phyloP scores from a whole-genome alignment of 331 rosid species.

The Erythrophleum ivorense region DNA sequence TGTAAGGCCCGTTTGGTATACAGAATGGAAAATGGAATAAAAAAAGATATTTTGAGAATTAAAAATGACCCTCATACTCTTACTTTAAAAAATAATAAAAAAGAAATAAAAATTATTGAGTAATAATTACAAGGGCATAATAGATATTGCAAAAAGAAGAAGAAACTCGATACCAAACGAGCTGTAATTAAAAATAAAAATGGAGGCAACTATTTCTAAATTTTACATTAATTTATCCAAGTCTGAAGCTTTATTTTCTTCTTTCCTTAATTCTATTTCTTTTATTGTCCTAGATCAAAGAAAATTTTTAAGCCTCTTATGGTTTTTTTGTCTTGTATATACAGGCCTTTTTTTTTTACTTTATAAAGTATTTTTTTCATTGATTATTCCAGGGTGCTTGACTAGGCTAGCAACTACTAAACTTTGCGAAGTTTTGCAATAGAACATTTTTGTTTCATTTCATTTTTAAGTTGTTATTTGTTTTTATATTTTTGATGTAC shows the following conservation, averaged over 20 bases:
- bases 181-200: neutral
- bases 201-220: constrained; percentile 9
- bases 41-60: too few relatives aligned
- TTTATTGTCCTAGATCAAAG: neutral
- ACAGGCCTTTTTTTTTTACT: neutral
- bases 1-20: neutral
- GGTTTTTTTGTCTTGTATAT: constrained; percentile 19
- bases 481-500: constrained; percentile 21
- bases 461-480: neutral
- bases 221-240: neutral
- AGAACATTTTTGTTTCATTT: constrained; percentile 11
- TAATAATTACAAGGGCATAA: too few relatives aligned
- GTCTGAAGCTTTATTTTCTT: neutral
- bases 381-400: constrained; percentile 11
- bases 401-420: constrained; percentile 25
- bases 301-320: neutral
- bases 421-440: constrained; percentile 20
- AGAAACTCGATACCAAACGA: too few relatives aligned
- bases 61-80: too few relatives aligned
- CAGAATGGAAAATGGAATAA: too few relatives aligned
- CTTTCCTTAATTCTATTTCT: neutral
- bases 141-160: too few relatives aligned
- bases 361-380: constrained; percentile 16
- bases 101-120: too few relatives aligned
- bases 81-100: too few relatives aligned